Base-by-base conservation (phyloP, 768 basidiomycete species). In the Tulasnella sp. region DNA sequence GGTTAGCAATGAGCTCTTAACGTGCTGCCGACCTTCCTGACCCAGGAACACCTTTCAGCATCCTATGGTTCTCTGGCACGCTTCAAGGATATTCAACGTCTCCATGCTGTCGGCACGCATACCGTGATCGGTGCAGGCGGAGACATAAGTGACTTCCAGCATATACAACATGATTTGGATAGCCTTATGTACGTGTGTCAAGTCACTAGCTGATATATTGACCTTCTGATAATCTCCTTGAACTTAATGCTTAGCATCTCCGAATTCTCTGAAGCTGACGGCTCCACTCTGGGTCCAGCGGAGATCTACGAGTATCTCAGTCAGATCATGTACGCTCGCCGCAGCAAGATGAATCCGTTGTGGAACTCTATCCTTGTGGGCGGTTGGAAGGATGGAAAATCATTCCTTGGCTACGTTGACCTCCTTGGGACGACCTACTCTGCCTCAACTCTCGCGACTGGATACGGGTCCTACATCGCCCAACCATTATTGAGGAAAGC, bases 121-220 rank as follows among this genome's bases (percentile, higher is more conserved):
- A 97, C 96, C 64, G 87, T 96, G 77, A 86, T 99, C 80, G 97
- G 94, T 29, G 97, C 93, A 2, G 90, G 94, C 19, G 97, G 97
- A 36, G 97, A 99, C 85, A 93, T 99, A 91, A 92, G 92, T 80
- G 97, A 99, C 85, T 99, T 95, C 84, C 97, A 99, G 83, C 91
- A 93, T 83, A 87, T 99, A 79, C 93, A 97, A 81, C 86, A 85
- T 69, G 80, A 91, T 67, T 89, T 99, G 68, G 92, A 97, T 78
- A 87, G 89, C 31, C 85, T 96, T 67, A 87, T 91, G 85, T 85
- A 67, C 70, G 84, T 81, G 17, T 22, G 17, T 2, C 6, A 39
- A 36, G 1, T n/a, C 19, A 1, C 45, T 3, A 2, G 34, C 22
- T 36, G 12, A 34, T 64, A 2, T 38, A 7, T 42, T n/a, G 52